Percentiles rank a stretch among this genome's conserved stretches.
phyloP scores from a whole-genome alignment of 2,329 filamentous ascomycete genomes.

The Parastagonospora avenae region DNA sequence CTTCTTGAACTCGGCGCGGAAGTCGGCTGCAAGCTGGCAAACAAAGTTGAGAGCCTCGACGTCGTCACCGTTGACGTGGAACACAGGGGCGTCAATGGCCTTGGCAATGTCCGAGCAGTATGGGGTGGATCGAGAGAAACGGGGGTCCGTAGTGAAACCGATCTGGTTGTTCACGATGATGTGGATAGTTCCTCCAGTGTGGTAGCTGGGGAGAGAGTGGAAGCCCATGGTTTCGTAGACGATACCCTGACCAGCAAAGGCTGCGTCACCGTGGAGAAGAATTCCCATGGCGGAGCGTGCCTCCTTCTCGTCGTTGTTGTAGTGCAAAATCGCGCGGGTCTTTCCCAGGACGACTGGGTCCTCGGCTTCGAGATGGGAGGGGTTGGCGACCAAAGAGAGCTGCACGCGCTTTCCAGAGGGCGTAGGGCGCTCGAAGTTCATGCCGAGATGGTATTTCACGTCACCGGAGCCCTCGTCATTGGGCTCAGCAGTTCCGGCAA shows the following conservation, averaged over 20 bases:
- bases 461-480: conserved; percentile 97
- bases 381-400: conserved; percentile 96
- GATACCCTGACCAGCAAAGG: conserved; percentile 93
- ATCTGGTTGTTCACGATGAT: conserved; percentile 99
- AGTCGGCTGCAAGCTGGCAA: conserved; percentile 95
- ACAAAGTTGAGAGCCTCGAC: conserved; percentile 98
- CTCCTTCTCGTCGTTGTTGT: conserved; percentile 93
- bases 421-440: conserved; percentile 99
- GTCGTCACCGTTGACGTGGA: conserved; percentile 99
- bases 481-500: conserved; percentile 83
- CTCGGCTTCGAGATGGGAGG: conserved; percentile 96
- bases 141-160: conserved; percentile 97
- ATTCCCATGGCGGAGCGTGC: conserved; percentile 94
- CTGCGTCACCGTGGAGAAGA: conserved; percentile 94
- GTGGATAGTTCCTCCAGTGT: conserved; percentile 95
- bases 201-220: conserved; percentile 93
- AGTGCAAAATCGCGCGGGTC: conserved; percentile 96
- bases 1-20: conserved; percentile 98
- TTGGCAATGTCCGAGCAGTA: conserved; percentile 99
- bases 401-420: conserved; percentile 99
- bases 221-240: conserved; percentile 99
- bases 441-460: conserved; percentile 98
- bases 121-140: conserved; percentile 93
- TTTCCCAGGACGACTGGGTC: conserved; percentile 98
- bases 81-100: conserved; percentile 96